These are phyloP conservation scores for Camellia oleifera DNA, from an alignment of 179 eudicot genomes.

Conservation along the genomic window DNA sequence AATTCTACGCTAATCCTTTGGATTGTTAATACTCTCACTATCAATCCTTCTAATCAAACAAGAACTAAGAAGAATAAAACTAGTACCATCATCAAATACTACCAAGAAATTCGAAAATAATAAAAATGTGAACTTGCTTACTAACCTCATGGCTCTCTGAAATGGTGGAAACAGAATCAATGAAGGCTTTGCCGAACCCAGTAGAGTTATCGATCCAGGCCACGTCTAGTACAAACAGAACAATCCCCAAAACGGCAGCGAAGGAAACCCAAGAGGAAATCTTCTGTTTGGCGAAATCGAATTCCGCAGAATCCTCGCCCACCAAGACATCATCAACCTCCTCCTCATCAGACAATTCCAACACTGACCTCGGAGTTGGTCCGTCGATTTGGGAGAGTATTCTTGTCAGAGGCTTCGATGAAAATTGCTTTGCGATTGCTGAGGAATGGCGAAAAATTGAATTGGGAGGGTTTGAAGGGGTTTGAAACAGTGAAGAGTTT, in stretches of 20 bases:
- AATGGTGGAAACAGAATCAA: slow-evolving; percentile 47
- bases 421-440: not conserved
- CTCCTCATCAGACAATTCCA: slow-evolving; percentile 24
- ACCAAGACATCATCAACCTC: slow-evolving; percentile 26
- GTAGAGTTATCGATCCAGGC: slow-evolving; percentile 83
- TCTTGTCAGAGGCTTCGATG: slow-evolving; percentile 7
- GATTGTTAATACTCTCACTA: too few species aligned
- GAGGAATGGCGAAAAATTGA: not conserved
- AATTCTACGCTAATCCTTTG: too few species aligned
- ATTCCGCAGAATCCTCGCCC: slow-evolving; percentile 85
- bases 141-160: slow-evolving; percentile 76
- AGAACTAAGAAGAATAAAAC: too few species aligned
- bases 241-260: slow-evolving; percentile 64
- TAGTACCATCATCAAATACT: not conserved
- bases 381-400: slow-evolving; percentile 30
- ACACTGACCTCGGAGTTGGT: slow-evolving; percentile 26
- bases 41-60: too few species aligned
- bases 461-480: not conserved
- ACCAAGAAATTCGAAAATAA: not conserved
- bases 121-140: not conserved
- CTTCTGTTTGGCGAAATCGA: slow-evolving; percentile 67
- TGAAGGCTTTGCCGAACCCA: slow-evolving; percentile 68
- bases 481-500: slow-evolving; percentile 10
- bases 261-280: slow-evolving; percentile 84
- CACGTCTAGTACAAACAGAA: slow-evolving; percentile 59